These are phyloP conservation scores for Dillenia suffruticosa DNA, from an alignment of 164 flowering plant species.

Conservation along the genomic window DNA sequence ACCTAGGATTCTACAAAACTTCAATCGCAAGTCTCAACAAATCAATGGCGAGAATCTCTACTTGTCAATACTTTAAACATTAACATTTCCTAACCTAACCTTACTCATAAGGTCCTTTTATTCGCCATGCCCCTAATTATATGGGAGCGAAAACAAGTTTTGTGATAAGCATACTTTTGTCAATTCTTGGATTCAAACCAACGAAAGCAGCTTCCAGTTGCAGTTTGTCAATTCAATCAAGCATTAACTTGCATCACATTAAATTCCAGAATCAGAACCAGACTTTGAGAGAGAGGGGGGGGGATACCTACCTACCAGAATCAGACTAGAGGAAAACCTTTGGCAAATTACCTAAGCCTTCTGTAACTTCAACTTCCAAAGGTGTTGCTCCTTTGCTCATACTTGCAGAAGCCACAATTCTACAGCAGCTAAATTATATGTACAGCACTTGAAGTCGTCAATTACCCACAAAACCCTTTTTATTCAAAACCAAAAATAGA, in stretches of 20 bases:
- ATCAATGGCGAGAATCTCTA: no score
- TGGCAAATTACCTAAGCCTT: conserved; percentile 73
- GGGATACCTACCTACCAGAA: conserved; percentile 44
- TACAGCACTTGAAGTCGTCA: background rate
- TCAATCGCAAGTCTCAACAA: no score
- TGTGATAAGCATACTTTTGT: no score
- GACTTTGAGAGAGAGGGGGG: background rate
- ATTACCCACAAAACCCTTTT: background rate
- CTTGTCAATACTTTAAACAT: no score
- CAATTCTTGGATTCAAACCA: no score
- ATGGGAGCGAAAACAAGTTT: background rate
- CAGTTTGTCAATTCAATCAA: no score
- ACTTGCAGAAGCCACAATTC: conserved; percentile 45
- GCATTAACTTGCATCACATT: no score
- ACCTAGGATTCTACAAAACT: no score
- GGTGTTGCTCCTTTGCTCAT: conserved; percentile 21
- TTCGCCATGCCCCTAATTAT: background rate
- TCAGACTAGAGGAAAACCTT: conserved; percentile 58
- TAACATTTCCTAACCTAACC: no score
- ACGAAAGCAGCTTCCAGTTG: background rate
- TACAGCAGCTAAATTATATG: conserved; percentile 30
- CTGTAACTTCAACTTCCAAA: conserved; percentile 47
- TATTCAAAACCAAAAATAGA: background rate
- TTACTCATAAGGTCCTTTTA: no score
- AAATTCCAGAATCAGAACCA: background rate